Evolutionary conservation across 2,329 filamentous ascomycete species (phyloP), one percentile per base, ranked within the genome.

Genomic region (Colletotrichum sp.): DNA sequence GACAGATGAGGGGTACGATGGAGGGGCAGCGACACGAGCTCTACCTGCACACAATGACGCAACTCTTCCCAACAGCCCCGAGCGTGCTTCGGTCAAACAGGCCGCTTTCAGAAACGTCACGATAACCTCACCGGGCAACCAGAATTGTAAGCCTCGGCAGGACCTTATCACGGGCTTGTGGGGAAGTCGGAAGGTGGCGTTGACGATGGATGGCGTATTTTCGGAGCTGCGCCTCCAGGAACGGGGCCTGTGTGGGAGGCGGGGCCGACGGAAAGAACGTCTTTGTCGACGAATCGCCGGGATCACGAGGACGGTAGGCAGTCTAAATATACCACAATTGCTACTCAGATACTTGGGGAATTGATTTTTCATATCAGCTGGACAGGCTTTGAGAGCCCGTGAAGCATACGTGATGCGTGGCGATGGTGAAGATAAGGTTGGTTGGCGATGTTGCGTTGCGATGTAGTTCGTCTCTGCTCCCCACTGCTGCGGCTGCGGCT

Each of bases 251-350:
- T 21, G 52, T 70, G 28, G 68, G 57, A 70, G 68, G 57, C 57
- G 57, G 57, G 57, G 57, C 57, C 57, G 67, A 39, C 10, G 18
- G 63, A 30, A 18, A 44, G 26, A 16, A 26, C 2, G 26, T 10
- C 30, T 13, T 28, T 28, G 24, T 55, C 4, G 49, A 18, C 26
- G 34, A 26, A 28, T 16, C 8, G 26, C 24, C 39, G 30, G 44
- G 44, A 30, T 65, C 64, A 76, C 74, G 74, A 76, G 70, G 70
- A 65, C 34, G 13, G 32, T 6, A 26, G 49, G 30, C 39, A 32
- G 59, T 74, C 64, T 69, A 74, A 76, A 59, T 69, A 76, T 74
- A 76, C 32, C 73, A 76, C 55, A n/a, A 36, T 55, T 26, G 15
- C 30, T n/a, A 39, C 49, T 44, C 7, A 12, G 16, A 15, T 15